phyloP scores from a whole-genome alignment of 2,329 filamentous ascomycete genomes.

The Penicillium sp. region DNA sequence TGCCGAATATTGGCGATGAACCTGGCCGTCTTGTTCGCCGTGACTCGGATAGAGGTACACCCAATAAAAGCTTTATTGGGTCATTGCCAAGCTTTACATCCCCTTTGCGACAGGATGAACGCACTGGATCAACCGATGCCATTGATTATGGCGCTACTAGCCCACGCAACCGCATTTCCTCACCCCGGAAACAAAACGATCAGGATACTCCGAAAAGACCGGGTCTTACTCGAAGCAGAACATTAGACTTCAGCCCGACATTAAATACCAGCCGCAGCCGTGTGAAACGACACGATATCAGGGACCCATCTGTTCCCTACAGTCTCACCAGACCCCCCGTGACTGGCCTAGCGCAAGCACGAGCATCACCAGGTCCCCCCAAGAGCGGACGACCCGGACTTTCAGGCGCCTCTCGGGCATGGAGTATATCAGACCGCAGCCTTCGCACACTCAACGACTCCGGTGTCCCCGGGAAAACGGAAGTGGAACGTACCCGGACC shows the following conservation, averaged over 20 bases:
- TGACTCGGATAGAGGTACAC: constrained; percentile 38
- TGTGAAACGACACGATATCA: constrained; percentile 30
- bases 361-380: constrained; percentile 33
- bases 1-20: constrained; percentile 42
- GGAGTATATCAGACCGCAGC: constrained; percentile 62
- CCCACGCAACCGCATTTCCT: constrained; percentile 14
- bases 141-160: constrained; percentile 17
- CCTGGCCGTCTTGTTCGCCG: constrained; percentile 35
- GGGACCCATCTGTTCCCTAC: constrained; percentile 33
- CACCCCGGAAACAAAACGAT: constrained; percentile 12
- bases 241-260: constrained; percentile 37
- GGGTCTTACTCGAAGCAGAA: constrained; percentile 21
- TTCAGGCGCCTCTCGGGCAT: constrained; percentile 53
- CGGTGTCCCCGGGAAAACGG: constrained; percentile 63
- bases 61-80: constrained; percentile 45
- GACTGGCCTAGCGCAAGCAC: constrained; percentile 50
- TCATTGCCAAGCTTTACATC: constrained; percentile 59
- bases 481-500: constrained; percentile 77
- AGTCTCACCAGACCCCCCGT: constrained; percentile 45
- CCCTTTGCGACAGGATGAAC: constrained; percentile 46
- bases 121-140: constrained; percentile 32
- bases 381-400: constrained; percentile 39
- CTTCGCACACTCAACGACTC: constrained; percentile 41
- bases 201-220: constrained; percentile 17
- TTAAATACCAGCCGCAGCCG: constrained; percentile 28